Conservation (phyloP, 441 rosid genomes). For the Pelargonium myrrhifolium region DNA sequence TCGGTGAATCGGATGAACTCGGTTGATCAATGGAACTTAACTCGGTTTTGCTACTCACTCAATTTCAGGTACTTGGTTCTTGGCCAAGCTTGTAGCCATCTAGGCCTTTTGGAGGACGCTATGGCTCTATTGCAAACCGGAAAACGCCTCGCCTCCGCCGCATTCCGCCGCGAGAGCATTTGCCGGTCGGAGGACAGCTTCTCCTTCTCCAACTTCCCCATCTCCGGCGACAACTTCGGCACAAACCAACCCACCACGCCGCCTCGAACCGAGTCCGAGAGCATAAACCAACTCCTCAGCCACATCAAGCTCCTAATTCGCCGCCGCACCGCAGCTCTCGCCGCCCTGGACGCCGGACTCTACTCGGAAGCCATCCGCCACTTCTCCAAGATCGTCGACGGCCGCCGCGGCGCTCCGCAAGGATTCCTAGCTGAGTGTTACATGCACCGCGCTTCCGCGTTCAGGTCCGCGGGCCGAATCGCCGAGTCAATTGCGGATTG, state of each 20-base stretch:
- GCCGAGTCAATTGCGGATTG: constrained; percentile 82
- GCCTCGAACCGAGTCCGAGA: constrained; percentile 53
- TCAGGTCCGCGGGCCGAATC: constrained; percentile 51
- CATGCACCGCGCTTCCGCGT: constrained; percentile 74
- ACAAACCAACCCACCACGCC: constrained; percentile 30
- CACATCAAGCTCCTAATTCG: constrained; percentile 81
- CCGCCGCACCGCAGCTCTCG: constrained; percentile 76
- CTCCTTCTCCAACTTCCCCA: constrained; percentile 50
- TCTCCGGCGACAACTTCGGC: constrained; percentile 35
- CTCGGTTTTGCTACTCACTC: no score
- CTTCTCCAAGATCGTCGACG: constrained; percentile 73
- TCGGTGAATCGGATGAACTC: no score
- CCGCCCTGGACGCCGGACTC: constrained; percentile 71
- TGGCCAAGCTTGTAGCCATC: constrained; percentile 88
- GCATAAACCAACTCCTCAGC: constrained; percentile 54
- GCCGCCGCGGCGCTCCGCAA: constrained; percentile 75
- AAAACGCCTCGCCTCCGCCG: constrained; percentile 79
- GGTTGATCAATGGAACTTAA: no score
- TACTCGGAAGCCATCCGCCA: constrained; percentile 78
- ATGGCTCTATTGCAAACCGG: constrained; percentile 90
- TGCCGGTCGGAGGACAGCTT: constrained; percentile 85
- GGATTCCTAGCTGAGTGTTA: constrained; percentile 80
- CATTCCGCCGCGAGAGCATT: constrained; percentile 81
- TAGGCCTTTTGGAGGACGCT: constrained; percentile 95
- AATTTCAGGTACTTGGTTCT: constrained; percentile 59